Evolutionary conservation across 1,284 basidiomycete genomes (phyloP).

Genomic region (Puccinia sorghi): DNA sequence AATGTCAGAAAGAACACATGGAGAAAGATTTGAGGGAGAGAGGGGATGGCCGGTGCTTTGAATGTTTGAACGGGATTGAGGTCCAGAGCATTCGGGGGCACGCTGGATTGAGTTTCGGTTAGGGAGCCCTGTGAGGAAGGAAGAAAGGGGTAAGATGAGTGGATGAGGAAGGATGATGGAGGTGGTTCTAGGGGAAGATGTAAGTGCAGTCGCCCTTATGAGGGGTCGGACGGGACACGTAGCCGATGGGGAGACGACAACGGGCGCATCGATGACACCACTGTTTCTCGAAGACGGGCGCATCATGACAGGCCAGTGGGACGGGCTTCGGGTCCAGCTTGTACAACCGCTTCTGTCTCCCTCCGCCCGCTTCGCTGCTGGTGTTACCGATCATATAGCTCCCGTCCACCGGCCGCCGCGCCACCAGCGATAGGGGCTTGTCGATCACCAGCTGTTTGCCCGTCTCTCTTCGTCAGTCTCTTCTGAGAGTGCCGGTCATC

Average conservation of each 20-base stretch:
- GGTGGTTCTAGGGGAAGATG: slow-evolving; percentile 31
- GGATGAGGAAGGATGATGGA: neutral
- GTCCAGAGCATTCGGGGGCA: slow-evolving; percentile 34
- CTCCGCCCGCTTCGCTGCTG: neutral
- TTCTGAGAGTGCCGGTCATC: no score
- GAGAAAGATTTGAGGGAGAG: neutral
- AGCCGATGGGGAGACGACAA: slow-evolving; percentile 33
- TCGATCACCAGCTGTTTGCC: slow-evolving; percentile 37
- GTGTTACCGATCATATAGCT: slow-evolving; percentile 24
- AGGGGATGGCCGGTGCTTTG: slow-evolving; percentile 12
- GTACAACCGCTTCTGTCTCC: slow-evolving; percentile 26
- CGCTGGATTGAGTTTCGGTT: slow-evolving; percentile 47
- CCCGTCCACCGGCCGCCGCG: slow-evolving; percentile 11
- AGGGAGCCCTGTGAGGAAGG: slow-evolving; percentile 32
- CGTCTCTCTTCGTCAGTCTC: no score
- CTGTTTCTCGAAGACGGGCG: slow-evolving; percentile 23
- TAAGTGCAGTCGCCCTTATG: slow-evolving; percentile 32
- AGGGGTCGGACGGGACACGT: neutral
- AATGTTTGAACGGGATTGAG: slow-evolving; percentile 27
- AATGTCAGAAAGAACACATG: neutral
- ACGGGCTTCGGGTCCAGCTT: slow-evolving; percentile 32
- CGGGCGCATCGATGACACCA: slow-evolving; percentile 18
- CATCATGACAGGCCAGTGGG: neutral
- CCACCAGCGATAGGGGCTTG: slow-evolving; percentile 21
- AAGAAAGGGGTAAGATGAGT: neutral